Evolutionary conservation across 2,329 filamentous ascomycete genomes (phyloP).

Genomic region (Tricladium varicosporioides): DNA sequence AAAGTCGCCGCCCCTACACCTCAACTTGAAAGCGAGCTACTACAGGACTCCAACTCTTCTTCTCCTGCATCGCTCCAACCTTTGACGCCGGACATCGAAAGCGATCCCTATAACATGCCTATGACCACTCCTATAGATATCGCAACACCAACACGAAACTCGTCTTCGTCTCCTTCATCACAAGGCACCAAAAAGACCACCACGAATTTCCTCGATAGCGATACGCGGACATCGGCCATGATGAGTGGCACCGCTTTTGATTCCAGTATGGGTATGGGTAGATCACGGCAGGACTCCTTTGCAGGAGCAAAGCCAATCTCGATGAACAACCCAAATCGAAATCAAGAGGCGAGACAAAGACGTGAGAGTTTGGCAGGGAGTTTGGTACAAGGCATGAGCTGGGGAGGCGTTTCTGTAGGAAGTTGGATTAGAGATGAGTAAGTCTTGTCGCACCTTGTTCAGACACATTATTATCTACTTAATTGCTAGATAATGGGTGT

Average conservation of each 20-base stretch:
- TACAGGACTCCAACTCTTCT: conserved; percentile 5
- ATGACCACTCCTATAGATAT: conserved; percentile 36
- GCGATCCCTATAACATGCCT: conserved; percentile 27
- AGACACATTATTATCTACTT: conserved; percentile 1
- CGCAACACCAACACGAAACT: conserved; percentile 32
- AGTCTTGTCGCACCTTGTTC: conserved; percentile 42
- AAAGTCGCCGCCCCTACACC: no score
- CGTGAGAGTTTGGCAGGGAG: conserved; percentile 64
- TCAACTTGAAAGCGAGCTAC: neutral
- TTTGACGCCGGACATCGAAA: conserved; percentile 10
- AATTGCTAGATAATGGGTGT: neutral
- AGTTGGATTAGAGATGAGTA: conserved; percentile 99
- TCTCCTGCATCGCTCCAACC: conserved; percentile 9
- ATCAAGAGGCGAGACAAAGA: conserved; percentile 54
- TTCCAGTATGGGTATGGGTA: conserved; percentile 51
- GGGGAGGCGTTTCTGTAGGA: conserved; percentile 92
- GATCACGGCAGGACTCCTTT: conserved; percentile 60
- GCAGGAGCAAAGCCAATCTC: conserved; percentile 65
- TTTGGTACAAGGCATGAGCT: conserved; percentile 83
- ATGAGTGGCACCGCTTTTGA: conserved; percentile 55
- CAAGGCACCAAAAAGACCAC: conserved; percentile 26
- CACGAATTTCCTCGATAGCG: conserved; percentile 28
- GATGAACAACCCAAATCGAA: conserved; percentile 62
- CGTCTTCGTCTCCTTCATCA: conserved; percentile 39
- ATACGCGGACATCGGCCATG: conserved; percentile 48